Conservation (phyloP, 2,329 filamentous ascomycete species). For the Lasiodiplodia gonubiensis region DNA sequence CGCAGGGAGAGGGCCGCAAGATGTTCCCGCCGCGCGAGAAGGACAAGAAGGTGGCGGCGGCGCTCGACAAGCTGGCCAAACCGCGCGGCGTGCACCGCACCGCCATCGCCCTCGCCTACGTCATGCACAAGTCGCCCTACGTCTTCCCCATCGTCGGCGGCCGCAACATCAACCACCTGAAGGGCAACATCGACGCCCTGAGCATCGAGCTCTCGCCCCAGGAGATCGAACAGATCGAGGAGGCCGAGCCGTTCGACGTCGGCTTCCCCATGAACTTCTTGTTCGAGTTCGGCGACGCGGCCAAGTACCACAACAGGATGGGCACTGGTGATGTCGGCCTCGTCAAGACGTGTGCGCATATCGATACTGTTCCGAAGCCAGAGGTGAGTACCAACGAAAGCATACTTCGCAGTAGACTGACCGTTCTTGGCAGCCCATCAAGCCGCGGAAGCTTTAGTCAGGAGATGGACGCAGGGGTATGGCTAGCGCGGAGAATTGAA, state of each 20-base stretch:
- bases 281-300: slow-evolving; percentile 27
- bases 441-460: slow-evolving; percentile 4
- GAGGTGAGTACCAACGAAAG: neutral
- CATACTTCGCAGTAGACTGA: neutral
- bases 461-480: no score
- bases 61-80: slow-evolving; percentile 67
- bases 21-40: slow-evolving; percentile 50
- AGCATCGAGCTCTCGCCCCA: slow-evolving; percentile 63
- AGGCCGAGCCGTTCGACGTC: slow-evolving; percentile 64
- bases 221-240: slow-evolving; percentile 71
- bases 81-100: slow-evolving; percentile 53
- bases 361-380: slow-evolving; percentile 36
- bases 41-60: slow-evolving; percentile 59
- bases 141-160: slow-evolving; percentile 77
- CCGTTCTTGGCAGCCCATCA: neutral
- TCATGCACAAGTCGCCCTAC: slow-evolving; percentile 72
- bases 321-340: slow-evolving; percentile 39
- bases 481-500: no score
- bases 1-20: slow-evolving; percentile 47
- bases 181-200: slow-evolving; percentile 72
- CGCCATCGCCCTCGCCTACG: slow-evolving; percentile 72
- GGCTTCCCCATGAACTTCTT: slow-evolving; percentile 72
- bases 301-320: slow-evolving; percentile 39
- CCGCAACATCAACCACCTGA: slow-evolving; percentile 71
- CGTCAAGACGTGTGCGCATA: slow-evolving; percentile 36